Base-by-base conservation (phyloP, 108 stramenopile species). In the Cafeteria roenbergensis region DNA sequence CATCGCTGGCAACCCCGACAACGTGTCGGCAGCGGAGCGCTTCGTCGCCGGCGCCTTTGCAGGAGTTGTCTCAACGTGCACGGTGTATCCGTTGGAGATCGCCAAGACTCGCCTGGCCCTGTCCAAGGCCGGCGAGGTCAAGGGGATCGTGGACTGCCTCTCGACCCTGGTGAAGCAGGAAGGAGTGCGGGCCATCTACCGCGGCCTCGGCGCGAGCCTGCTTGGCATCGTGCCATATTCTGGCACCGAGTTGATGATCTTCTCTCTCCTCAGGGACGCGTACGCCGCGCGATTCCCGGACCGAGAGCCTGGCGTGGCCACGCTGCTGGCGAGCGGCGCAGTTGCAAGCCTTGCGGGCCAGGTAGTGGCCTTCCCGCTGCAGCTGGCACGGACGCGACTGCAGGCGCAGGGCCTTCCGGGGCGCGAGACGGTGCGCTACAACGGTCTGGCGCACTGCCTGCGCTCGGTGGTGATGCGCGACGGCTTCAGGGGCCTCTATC, bases 381-480 rank as follows among this genome's bases (percentile, higher is more conserved):
- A 78, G 73, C 76, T 78, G 34, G 38, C 77, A 0, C 73, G 77
- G 31, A 78, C 77, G 31, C 76, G 74, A 56, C 66, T 78, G n/a
- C 77, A 78, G 72, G 77, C 77, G 30, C 76, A 78, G 71, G 76
- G 74, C 28, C 65, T 69, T 51, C 75, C 71, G 63, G 33, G 34
- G 36, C 59, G 67, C 1, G 55, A 64, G 25, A 67, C 72, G 30
- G 57, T 76, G 25, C 31, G 37, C 27, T 76, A 76, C 51, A 69
- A 55, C 4, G 75, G 77, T 1, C 55, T 59, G 3, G 25, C 57
- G 30, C 75, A 78, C 75, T 78, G 77, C 72, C 73, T 78, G 50
- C 51, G 65, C 28, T 9, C 72, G 62, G 73, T 72, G 21, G n/a
- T 74, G n/a, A 51, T 36, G 38, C 55, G 65, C 24, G 66, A 78